These are phyloP conservation scores for Chaetothyriales sp. DNA, from an alignment of 2,329 filamentous ascomycete genomes.

Conservation along the genomic window DNA sequence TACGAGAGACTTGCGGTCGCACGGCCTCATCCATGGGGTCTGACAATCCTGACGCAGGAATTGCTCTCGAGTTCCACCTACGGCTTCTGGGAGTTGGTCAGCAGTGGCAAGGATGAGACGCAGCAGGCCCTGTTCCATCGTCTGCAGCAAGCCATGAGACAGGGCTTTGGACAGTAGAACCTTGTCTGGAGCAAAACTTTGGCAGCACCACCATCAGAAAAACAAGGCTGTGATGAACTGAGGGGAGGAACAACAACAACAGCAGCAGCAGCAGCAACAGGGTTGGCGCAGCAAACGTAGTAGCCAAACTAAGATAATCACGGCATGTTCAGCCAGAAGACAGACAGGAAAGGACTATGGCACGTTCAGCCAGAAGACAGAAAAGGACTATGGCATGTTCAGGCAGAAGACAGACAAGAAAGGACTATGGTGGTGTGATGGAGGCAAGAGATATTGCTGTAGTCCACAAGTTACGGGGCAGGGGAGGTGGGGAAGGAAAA, in stretches of 20 bases:
- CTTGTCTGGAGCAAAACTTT: neutral
- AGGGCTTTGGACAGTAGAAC: neutral
- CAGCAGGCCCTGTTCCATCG: slow-evolving; percentile 9
- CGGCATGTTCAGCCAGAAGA: neutral
- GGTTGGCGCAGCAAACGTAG: neutral
- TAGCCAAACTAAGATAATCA: neutral
- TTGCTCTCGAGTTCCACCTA: slow-evolving; percentile 83
- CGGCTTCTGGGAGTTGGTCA: slow-evolving; percentile 60
- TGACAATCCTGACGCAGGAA: slow-evolving; percentile 78
- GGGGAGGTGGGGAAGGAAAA: neutral
- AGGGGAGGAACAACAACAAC: no score
- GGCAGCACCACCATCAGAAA: neutral
- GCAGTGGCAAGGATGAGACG: neutral
- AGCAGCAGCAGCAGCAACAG: neutral
- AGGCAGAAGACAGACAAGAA: neutral
- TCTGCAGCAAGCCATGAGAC: slow-evolving; percentile 14
- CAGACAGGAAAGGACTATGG: no score
- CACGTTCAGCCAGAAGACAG: neutral
- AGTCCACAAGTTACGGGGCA: neutral
- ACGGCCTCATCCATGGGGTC: slow-evolving; percentile 89
- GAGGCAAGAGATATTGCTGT: neutral
- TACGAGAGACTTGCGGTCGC: slow-evolving; percentile 78
- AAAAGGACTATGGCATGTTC: neutral
- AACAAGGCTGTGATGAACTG: neutral
- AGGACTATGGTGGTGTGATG: neutral